phyloP scores from a whole-genome alignment of 108 stramenopile genomes.

The Parmales sp. region DNA sequence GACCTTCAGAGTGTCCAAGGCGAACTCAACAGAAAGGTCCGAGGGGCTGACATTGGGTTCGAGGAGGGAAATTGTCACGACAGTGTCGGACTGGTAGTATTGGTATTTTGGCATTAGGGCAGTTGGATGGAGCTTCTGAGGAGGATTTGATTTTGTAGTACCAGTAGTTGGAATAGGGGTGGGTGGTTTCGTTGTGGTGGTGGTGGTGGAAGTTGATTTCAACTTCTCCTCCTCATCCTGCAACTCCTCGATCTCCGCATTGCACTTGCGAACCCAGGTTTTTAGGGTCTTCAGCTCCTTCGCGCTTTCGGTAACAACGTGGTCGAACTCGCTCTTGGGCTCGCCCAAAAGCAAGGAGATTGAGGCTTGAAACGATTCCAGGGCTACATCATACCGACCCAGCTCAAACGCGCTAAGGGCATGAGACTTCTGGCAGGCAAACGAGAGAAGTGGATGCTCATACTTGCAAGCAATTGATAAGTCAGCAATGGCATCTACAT shows the following conservation, averaged over 20 bases:
- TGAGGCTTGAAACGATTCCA: too few species aligned
- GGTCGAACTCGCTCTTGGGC: too few species aligned
- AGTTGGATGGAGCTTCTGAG: background rate
- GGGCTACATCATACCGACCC: too few species aligned
- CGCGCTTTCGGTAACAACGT: background rate
- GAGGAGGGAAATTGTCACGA: constrained; percentile 74
- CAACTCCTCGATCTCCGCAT: constrained; percentile 3
- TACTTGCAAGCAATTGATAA: too few species aligned
- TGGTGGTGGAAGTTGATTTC: background rate
- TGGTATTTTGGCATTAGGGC: constrained; percentile 71
- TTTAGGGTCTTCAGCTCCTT: background rate
- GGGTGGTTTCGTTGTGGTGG: background rate
- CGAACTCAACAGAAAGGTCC: constrained; percentile 53
- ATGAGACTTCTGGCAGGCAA: too few species aligned
- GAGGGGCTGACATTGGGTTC: constrained; percentile 50
- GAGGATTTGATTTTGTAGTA: background rate
- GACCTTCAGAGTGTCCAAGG: constrained; percentile 46
- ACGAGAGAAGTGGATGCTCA: too few species aligned
- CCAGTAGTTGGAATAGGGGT: background rate
- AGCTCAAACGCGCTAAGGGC: too few species aligned
- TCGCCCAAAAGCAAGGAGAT: too few species aligned
- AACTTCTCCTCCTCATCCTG: background rate
- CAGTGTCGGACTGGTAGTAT: constrained; percentile 72
- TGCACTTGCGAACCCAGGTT: background rate
- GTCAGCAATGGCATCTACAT: too few species aligned